Percentiles rank a stretch among this genome's conserved stretches.
Conservation (phyloP, 441 rosid genomes). For the Gossypium gossypioides region DNA sequence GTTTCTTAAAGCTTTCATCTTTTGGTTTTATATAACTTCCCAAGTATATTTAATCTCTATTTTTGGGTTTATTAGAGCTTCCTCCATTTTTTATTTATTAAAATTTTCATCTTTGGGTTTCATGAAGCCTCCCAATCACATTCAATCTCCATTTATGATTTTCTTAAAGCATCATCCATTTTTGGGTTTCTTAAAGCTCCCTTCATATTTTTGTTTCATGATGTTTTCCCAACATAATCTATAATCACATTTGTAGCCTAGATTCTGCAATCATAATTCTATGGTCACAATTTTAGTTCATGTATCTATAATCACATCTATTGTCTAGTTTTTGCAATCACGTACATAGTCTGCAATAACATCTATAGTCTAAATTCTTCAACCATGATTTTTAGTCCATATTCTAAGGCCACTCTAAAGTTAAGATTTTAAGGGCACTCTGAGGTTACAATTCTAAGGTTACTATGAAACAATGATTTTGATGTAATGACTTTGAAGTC, state of each 20-base stretch:
- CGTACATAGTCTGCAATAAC: background rate
- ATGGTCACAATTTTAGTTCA: no score
- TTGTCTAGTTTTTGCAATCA: background rate
- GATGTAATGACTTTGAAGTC: background rate
- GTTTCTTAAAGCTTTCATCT: background rate
- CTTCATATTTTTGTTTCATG: background rate
- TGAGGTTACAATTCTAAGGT: background rate
- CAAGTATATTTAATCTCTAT: background rate
- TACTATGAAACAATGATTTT: background rate
- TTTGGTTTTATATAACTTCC: background rate
- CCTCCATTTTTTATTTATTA: no score
- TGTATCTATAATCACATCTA: background rate
- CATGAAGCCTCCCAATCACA: background rate
- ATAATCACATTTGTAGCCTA: background rate
- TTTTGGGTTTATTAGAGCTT: background rate
- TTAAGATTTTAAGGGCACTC: background rate
- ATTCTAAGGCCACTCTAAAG: background rate
- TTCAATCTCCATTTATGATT: background rate
- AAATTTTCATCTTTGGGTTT: background rate
- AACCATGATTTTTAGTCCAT: background rate
- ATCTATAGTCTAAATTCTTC: background rate
- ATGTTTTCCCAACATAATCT: background rate
- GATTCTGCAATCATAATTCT: background rate
- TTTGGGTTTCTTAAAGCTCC: background rate
- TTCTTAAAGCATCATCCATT: background rate